phyloP scores from a whole-genome alignment of 148 eudicot genomes.

The Polygonum maritimum region DNA sequence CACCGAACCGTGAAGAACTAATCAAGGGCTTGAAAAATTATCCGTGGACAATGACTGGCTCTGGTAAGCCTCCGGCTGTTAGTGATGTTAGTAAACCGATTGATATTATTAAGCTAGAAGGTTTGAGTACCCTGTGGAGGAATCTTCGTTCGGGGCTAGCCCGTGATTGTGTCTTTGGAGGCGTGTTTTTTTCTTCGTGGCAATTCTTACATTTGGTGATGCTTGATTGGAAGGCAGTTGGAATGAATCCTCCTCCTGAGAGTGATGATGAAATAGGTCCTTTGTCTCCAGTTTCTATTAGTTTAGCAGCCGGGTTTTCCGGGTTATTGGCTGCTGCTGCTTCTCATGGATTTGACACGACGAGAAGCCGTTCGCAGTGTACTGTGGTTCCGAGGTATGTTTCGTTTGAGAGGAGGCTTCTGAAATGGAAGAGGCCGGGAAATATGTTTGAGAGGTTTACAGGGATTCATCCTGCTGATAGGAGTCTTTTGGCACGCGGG shows the following conservation, averaged over 20 bases:
- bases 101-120: conserved; percentile 70
- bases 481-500: conserved; percentile 67
- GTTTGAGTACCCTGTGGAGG: conserved; percentile 79
- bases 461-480: conserved; percentile 84
- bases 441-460: conserved; percentile 73
- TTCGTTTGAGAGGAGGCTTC: conserved; percentile 68
- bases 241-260: conserved; percentile 68
- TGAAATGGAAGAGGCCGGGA: conserved; percentile 70
- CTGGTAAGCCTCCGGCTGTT: conserved; percentile 80
- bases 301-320: conserved; percentile 82
- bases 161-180: conserved; percentile 80
- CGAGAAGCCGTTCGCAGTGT: conserved; percentile 72
- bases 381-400: conserved; percentile 70
- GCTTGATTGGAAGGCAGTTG: conserved; percentile 82
- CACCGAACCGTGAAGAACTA: conserved; percentile 35
- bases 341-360: conserved; percentile 89
- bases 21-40: conserved; percentile 58
- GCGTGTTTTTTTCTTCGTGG: conserved; percentile 80
- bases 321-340: conserved; percentile 84
- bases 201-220: conserved; percentile 56
- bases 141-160: conserved; percentile 62
- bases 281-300: conserved; percentile 63
- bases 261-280: conserved; percentile 68
- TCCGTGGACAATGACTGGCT: conserved; percentile 97
- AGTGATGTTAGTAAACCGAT: conserved; percentile 40